phyloP scores from a whole-genome alignment of 345 rosid genomes.

The Camelina laxa region DNA sequence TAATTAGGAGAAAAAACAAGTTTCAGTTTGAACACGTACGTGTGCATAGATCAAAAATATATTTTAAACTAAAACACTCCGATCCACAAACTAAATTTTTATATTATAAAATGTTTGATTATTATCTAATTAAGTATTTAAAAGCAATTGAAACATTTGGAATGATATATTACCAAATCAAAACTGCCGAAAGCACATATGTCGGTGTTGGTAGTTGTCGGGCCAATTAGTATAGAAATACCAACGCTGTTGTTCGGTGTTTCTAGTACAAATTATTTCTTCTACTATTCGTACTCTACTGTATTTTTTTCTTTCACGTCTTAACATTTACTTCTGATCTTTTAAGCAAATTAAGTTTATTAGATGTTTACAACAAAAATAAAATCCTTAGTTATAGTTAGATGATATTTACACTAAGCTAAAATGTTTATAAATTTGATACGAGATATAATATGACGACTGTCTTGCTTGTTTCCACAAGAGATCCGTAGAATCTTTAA shows the following conservation, averaged over 20 bases:
- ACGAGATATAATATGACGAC: neutral
- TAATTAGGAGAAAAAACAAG: too few species aligned
- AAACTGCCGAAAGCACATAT: conserved; percentile 39
- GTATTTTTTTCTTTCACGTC: neutral
- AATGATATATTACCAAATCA: conserved; percentile 32
- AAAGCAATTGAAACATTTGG: neutral
- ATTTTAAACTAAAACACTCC: conserved; percentile 26
- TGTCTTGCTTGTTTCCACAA: conserved; percentile 7
- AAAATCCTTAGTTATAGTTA: neutral
- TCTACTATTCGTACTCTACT: neutral
- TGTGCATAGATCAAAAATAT: too few species aligned
- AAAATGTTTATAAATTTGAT: neutral
- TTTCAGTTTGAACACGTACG: too few species aligned
- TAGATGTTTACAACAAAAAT: neutral
- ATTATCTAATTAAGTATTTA: conserved; percentile 6
- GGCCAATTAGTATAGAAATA: conserved; percentile 14
- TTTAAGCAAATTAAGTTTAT: neutral
- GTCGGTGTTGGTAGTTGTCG: conserved; percentile 40
- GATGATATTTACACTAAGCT: neutral
- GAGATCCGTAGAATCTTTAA: neutral
- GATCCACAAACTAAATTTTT: neutral
- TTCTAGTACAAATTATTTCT: neutral
- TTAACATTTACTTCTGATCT: neutral
- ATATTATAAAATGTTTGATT: neutral
- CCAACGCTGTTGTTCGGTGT: conserved; percentile 11